phyloP scores from a whole-genome alignment of 768 basidiomycete species.

The Pleurotus pulmonarius region DNA sequence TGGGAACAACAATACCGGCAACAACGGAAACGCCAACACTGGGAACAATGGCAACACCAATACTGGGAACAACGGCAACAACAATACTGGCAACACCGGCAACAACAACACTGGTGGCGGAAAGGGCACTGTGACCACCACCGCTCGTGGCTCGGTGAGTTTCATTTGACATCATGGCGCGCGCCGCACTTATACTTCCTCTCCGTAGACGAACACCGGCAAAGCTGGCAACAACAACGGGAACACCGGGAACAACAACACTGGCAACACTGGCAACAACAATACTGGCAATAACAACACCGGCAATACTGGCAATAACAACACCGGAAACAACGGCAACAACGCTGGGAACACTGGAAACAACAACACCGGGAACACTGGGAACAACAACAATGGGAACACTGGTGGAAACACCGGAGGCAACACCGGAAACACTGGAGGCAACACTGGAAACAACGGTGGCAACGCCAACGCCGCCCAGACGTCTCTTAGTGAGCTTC shows the following conservation, averaged over 20 bases:
- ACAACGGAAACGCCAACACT: conserved; percentile 15
- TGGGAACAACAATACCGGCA: conserved; percentile 6
- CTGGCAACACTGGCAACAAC: conserved; percentile 11
- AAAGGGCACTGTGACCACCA: conserved; percentile 13
- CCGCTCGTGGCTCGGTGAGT: conserved; percentile 7
- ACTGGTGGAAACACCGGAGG: conserved; percentile 7
- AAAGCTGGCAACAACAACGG: conserved; percentile 5
- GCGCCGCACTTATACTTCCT: neutral
- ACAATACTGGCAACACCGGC: conserved; percentile 6
- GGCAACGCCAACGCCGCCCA: conserved; percentile 21
- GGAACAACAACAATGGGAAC: conserved; percentile 7
- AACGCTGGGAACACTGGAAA: conserved; percentile 11
- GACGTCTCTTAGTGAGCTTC: conserved; percentile 30
- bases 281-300: neutral
- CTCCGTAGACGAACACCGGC: neutral
- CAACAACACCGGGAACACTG: conserved; percentile 11
- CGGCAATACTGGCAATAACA: conserved; percentile 5
- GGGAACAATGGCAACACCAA: conserved; percentile 1
- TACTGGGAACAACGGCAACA: neutral
- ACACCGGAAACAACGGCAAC: conserved; percentile 10
- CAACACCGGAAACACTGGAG: conserved; percentile 9
- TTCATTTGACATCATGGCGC: neutral
- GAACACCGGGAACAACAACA: conserved; percentile 10
- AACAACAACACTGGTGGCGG: conserved; percentile 3
- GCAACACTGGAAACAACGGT: conserved; percentile 10